These are phyloP conservation scores for Fusarium nurragi DNA, from an alignment of 2,329 filamentous ascomycete species.

Conservation along the genomic window DNA sequence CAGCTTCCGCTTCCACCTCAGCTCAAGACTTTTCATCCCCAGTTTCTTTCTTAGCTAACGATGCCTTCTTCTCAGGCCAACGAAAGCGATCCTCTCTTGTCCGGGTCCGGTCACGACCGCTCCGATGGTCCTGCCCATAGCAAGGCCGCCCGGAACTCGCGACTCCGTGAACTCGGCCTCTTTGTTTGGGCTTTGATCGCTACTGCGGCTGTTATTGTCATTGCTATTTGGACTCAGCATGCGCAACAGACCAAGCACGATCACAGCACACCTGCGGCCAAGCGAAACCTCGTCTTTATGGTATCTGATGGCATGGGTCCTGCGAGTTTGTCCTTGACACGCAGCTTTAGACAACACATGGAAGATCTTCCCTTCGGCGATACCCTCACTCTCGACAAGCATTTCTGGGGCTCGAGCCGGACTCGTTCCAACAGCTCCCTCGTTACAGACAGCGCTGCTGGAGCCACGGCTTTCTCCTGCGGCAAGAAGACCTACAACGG, in stretches of 20 bases:
- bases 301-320: slow-evolving; percentile 99
- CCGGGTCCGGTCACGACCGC: slow-evolving; percentile 46
- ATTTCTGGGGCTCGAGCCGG: slow-evolving; percentile 89
- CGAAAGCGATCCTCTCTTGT: slow-evolving; percentile 57
- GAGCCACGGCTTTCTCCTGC: slow-evolving; percentile 95
- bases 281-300: slow-evolving; percentile 98
- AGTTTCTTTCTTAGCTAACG: slow-evolving; percentile 17
- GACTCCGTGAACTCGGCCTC: slow-evolving; percentile 75
- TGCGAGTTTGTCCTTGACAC: slow-evolving; percentile 85
- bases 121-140: slow-evolving; percentile 42
- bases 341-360: slow-evolving; percentile 83
- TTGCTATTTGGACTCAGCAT: slow-evolving; percentile 83
- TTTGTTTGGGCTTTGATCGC: slow-evolving; percentile 86
- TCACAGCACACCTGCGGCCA: slow-evolving; percentile 61
- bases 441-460: slow-evolving; percentile 96
- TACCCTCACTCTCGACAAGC: slow-evolving; percentile 81
- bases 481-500: slow-evolving; percentile 95
- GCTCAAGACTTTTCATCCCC: slow-evolving; percentile 13
- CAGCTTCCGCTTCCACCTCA: neutral
- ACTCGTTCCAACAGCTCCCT: slow-evolving; percentile 86
- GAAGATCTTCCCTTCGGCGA: slow-evolving; percentile 78
- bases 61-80: slow-evolving; percentile 46
- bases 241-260: slow-evolving; percentile 60
- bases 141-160: slow-evolving; percentile 48
- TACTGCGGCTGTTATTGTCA: slow-evolving; percentile 79